phyloP scores from a whole-genome alignment of 164 flowering plant genomes.

The Buxus sempervirens region DNA sequence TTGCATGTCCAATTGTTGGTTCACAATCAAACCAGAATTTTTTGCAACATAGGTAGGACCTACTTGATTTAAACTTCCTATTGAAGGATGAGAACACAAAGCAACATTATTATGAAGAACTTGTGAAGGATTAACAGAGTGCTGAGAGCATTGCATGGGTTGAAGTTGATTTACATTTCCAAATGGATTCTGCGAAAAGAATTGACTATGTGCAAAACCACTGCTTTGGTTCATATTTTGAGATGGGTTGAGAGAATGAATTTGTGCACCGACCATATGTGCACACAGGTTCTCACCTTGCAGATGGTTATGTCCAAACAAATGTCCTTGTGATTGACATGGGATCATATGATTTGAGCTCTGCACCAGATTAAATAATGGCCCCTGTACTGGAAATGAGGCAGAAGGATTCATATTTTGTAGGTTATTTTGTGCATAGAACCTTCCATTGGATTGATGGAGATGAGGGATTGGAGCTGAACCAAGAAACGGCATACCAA shows the following conservation, averaged over 20 bases:
- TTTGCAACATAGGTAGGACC: background rate
- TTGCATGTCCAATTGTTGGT: slow-evolving; percentile 13
- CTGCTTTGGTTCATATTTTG: background rate
- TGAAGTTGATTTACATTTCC: slow-evolving; percentile 12
- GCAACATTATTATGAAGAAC: background rate
- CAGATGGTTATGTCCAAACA: slow-evolving; percentile 5
- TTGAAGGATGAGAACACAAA: slow-evolving; percentile 4
- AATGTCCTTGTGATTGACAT: slow-evolving; percentile 3
- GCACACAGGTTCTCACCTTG: background rate
- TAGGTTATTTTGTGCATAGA: background rate
- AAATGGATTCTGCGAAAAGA: slow-evolving; percentile 2
- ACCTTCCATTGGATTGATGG: background rate
- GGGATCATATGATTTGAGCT: slow-evolving; percentile 2
- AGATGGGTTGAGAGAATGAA: background rate
- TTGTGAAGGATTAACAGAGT: slow-evolving; percentile 9
- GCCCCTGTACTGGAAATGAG: slow-evolving; percentile 7
- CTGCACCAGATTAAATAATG: slow-evolving; percentile 4
- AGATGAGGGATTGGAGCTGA: background rate
- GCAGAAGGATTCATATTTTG: slow-evolving; percentile 6
- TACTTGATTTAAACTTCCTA: slow-evolving; percentile 9
- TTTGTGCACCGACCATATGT: background rate
- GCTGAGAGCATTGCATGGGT: slow-evolving; percentile 2
- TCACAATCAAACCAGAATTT: slow-evolving; percentile 9
- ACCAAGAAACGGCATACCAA: background rate
- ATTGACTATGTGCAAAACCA: background rate